A percentile compares a stretch with the other conserved stretches of the same genome.
Evolutionary conservation across 1,284 basidiomycete genomes (phyloP).

Genomic region (Trametes polyzona): DNA sequence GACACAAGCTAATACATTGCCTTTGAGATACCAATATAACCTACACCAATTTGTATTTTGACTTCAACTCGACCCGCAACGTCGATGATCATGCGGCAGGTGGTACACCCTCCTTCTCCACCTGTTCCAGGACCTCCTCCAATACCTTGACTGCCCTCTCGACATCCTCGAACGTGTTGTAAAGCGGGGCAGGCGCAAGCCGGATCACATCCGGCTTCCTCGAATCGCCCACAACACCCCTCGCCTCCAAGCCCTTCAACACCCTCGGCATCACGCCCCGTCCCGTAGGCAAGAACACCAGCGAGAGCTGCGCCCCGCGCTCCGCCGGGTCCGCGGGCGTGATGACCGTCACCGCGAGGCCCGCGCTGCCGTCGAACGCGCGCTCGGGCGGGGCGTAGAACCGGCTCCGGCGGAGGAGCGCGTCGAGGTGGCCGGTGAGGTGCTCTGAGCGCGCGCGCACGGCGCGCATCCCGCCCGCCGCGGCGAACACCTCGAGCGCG

Average conservation of each 20-base stretch:
- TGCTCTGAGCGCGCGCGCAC: conserved; percentile 71
- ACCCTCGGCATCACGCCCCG: conserved; percentile 75
- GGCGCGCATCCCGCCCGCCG: conserved; percentile 72
- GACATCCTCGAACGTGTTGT: conserved; percentile 82
- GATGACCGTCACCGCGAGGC: conserved; percentile 76
- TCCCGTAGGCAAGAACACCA: conserved; percentile 73
- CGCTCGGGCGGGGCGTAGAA: conserved; percentile 59
- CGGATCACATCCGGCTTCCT: conserved; percentile 90
- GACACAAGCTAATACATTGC: background rate
- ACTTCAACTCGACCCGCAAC: background rate
- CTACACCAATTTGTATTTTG: background rate
- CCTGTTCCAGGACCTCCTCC: conserved; percentile 54
- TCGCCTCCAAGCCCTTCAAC: conserved; percentile 59
- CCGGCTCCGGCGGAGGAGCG: conserved; percentile 60
- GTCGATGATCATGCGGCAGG: background rate
- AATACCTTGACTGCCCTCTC: conserved; percentile 67
- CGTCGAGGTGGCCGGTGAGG: conserved; percentile 76
- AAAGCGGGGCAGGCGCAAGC: conserved; percentile 82
- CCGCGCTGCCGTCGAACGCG: conserved; percentile 34
- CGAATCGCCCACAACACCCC: conserved; percentile 90
- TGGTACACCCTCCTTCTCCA: conserved; percentile 26
- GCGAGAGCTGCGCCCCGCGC: conserved; percentile 86
- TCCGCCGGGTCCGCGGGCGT: conserved; percentile 71
- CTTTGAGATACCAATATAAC: background rate
- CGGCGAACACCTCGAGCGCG: conserved; percentile 80